Evolutionary conservation across 441 rosid species (phyloP).

Genomic region (Syzygium syzygioides): DNA sequence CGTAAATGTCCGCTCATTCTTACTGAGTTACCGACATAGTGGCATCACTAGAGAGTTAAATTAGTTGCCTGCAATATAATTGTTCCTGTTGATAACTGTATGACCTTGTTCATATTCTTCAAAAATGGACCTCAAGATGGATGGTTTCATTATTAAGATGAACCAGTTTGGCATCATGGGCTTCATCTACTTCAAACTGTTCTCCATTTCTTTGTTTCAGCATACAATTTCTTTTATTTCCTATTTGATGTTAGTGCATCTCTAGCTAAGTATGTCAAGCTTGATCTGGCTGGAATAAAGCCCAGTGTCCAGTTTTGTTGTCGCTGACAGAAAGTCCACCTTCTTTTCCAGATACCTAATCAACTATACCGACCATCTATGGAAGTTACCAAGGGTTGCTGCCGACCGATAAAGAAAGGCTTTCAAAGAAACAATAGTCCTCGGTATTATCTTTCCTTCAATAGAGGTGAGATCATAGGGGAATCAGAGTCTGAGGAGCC

Average conservation of each 20-base stretch:
- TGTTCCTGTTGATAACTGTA: not conserved
- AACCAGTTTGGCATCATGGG: not conserved
- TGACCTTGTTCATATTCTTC: not conserved
- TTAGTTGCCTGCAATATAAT: not conserved
- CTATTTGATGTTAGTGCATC: not conserved
- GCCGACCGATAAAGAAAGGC: conserved; percentile 62
- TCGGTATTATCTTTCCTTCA: conserved; percentile 53
- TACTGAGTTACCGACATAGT: not conserved
- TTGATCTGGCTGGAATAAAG: not conserved
- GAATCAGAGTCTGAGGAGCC: conserved; percentile 27
- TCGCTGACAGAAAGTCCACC: not conserved
- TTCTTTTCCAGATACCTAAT: conserved; percentile 34
- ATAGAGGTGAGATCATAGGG: conserved; percentile 30
- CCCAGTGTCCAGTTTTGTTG: not conserved
- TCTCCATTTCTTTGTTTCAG: not conserved
- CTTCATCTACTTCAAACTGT: not conserved
- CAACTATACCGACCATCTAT: conserved; percentile 60
- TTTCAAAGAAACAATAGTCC: conserved; percentile 45
- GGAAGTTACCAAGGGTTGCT: conserved; percentile 60
- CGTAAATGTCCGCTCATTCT: not conserved
- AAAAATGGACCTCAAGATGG: not conserved
- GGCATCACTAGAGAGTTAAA: not conserved
- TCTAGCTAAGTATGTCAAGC: not conserved
- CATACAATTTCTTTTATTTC: not conserved
- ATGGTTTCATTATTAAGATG: not conserved